Percentiles rank a stretch among this genome's conserved stretches.
These are phyloP conservation scores for Tuber aestivum DNA, from an alignment of 495 filamentous ascomycete species.

Conservation along the genomic window DNA sequence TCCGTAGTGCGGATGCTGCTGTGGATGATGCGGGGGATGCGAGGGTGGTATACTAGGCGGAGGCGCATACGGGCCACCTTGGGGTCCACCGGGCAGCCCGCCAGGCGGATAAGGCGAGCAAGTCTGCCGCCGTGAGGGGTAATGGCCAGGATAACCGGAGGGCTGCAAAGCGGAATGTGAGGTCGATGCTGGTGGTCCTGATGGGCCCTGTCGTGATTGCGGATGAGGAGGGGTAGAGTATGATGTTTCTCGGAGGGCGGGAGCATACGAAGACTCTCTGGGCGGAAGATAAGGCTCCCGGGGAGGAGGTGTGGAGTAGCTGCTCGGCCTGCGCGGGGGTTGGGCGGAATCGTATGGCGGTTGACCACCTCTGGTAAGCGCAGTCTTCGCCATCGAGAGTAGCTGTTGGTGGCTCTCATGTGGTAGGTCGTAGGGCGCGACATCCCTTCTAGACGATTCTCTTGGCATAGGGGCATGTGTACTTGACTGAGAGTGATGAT, in stretches of 20 bases:
- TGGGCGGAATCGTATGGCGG: slow-evolving; percentile 13
- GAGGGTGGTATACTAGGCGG: slow-evolving; percentile 21
- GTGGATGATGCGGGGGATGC: slow-evolving; percentile 15
- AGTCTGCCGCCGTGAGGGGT: slow-evolving; percentile 11
- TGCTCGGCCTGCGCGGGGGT: neutral
- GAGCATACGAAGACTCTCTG: neutral
- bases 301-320: slow-evolving; percentile 17
- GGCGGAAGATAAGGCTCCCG: slow-evolving; percentile 9
- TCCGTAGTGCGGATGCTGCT: slow-evolving; percentile 17
- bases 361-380: slow-evolving; percentile 10
- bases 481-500: slow-evolving; percentile 10
- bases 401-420: slow-evolving; percentile 22
- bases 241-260: slow-evolving; percentile 18
- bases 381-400: slow-evolving; percentile 15
- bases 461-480: slow-evolving; percentile 25
- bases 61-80: slow-evolving; percentile 12
- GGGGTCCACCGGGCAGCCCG: slow-evolving; percentile 4
- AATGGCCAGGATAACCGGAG: neutral
- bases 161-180: slow-evolving; percentile 13
- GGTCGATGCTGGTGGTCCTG: slow-evolving; percentile 20
- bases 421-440: slow-evolving; percentile 23
- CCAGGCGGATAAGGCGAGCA: slow-evolving; percentile 6
- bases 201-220: slow-evolving; percentile 14
- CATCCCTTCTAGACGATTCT: slow-evolving; percentile 22
- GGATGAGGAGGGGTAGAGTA: slow-evolving; percentile 22